These are phyloP conservation scores for Telopea speciosissima DNA, from an alignment of 177 flowering plant species.

Conservation along the genomic window DNA sequence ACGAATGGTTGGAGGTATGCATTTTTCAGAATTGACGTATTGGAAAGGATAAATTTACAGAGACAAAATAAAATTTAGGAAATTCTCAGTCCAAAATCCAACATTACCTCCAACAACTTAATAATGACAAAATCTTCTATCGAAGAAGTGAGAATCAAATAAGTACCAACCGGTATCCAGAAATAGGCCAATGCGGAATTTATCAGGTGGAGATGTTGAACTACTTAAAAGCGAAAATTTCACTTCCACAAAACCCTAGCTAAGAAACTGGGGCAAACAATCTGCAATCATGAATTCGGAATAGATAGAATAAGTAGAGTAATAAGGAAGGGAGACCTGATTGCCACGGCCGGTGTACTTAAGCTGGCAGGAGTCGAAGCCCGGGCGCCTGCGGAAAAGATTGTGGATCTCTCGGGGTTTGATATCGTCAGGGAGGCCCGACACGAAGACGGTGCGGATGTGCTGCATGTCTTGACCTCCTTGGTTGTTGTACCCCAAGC, in stretches of 20 bases:
- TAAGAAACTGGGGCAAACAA: neutral
- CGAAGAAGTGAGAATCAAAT: too few species aligned
- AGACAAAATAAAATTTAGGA: too few species aligned
- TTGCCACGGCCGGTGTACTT: slow-evolving; percentile 89
- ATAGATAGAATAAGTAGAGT: neutral
- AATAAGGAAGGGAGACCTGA: slow-evolving; percentile 50
- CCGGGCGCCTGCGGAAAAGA: slow-evolving; percentile 81
- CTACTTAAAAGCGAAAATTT: too few species aligned
- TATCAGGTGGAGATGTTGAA: neutral
- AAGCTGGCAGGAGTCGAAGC: slow-evolving; percentile 82
- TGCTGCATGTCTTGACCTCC: slow-evolving; percentile 11
- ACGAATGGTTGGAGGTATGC: too few species aligned
- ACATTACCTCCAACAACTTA: neutral
- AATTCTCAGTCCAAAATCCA: too few species aligned
- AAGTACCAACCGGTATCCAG: neutral
- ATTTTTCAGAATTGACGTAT: too few species aligned
- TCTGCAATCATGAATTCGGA: neutral
- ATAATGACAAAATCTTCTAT: too few species aligned
- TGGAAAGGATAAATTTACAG: too few species aligned
- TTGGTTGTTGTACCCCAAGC: neutral
- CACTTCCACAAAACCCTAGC: neutral
- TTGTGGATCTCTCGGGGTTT: slow-evolving; percentile 88
- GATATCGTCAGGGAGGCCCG: slow-evolving; percentile 88
- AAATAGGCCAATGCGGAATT: neutral
- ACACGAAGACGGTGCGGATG: slow-evolving; percentile 72